Base-by-base conservation (phyloP, 495 filamentous ascomycete genomes). In the Penicillium subrubescens region DNA sequence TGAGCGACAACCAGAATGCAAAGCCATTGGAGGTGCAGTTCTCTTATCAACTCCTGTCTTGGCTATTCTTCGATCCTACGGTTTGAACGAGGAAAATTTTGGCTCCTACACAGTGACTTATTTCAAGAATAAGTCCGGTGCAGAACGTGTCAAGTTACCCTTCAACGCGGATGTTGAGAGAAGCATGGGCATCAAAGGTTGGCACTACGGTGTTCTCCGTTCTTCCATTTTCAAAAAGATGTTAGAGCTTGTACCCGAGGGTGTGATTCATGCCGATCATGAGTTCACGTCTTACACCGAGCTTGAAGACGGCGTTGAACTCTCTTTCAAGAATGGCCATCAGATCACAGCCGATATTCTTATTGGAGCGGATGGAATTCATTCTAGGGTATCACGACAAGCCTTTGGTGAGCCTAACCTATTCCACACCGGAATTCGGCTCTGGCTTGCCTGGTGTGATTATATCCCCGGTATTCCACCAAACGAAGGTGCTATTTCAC, bases 371-470 rank as follows among this genome's bases (percentile, higher is more conserved):
- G 67, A 70, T 43, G 63, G 63, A 25, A 70, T 70, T 48, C 62
- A 59, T 29, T 69, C 67, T 3, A n/a, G 6, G 4, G 63, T 69
- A 2, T 69, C 67, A 5, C 48, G 31, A 25, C 67, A 70, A 48
- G 67, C 63, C 23, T 70, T 70, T 55, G 67, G 67, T 15, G 67
- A 70, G 1, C 67, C 56, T 8, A 8, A 43, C 0, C 60, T 70
- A 2, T 66, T 70, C 51, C 61, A 70, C 25, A 61, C 64, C 1
- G 64, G 64, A 12, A 64, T 70, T 19, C 60, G 64, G 5, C 57
- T 70, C 31, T 70, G 64, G 64, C 64, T 70, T 15, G 64, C 67
- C 7, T 70, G 67, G 67, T 70, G 67, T 25, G 67, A 70, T 31
- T 35, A 67, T 17, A 66, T 64, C 27, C 64, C 67, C 10, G 67